Evolutionary conservation across 2,329 filamentous ascomycete genomes (phyloP), one percentile per base, ranked within the genome.

Genomic region (Metarhizium humberi): DNA sequence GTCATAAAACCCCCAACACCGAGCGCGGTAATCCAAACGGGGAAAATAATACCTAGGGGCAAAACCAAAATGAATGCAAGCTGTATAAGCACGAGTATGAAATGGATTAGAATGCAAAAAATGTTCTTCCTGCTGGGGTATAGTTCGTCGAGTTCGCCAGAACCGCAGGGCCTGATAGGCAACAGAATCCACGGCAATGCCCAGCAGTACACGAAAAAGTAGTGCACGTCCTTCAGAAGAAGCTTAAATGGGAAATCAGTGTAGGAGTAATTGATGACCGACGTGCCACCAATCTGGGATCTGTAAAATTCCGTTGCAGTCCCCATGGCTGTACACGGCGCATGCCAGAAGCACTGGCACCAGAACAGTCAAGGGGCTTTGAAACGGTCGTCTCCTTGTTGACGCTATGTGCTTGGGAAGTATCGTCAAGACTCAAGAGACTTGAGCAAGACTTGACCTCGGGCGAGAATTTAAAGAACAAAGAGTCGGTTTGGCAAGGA

Each of bases 141-240:
- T 18, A 90, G 71, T 70, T 92, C 88, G 61, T 85, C 83, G 50
- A 87, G 71, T 51, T 75, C 62, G 14, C 73, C 79, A 1, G 79
- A 80, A 46, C 74, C 73, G 54, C 72, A 72, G 1, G 83, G 78
- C 14, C 65, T 67, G 7, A 85, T 48, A 0, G 86, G 86, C 60
- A 78, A 73, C n/a, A 88, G 54, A 40, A 88, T 72, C 66, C 79
- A 81, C 2, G 83, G 84, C 20, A 87, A 65, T 3, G 78, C 76
- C 77, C 78, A 81, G 54, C 69, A 57, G 58, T 78, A 81, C 52
- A 71, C 67, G 66, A 81, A 78, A 67, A 82, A 82, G 62, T 76
- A 78, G 62, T 74, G 76, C n/a, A 79, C 61, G 57, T 84, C 80
- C 66, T 73, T 78, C 49, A 70, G 65, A 52, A 83, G 67, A 51